Conservation (phyloP, 106 monocot genomes). For the Acorus calamus region DNA sequence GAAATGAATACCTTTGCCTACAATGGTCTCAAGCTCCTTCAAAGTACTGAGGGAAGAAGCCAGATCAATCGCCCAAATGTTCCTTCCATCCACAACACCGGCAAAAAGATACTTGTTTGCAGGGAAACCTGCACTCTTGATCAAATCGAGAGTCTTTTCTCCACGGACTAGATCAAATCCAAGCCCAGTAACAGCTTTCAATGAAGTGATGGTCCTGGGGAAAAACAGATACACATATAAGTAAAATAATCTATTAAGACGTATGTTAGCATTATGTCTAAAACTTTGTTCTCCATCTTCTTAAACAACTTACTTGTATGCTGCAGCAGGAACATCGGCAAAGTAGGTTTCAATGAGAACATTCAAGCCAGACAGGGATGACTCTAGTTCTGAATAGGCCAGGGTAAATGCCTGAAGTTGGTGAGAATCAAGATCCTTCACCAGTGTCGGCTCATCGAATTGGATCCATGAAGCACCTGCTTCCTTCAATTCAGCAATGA, state of each 20-base stretch:
- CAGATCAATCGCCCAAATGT: constrained; percentile 76
- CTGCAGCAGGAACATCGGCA: constrained; percentile 68
- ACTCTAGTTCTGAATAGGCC: constrained; percentile 65
- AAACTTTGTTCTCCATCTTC: too few relatives aligned
- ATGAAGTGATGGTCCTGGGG: constrained; percentile 37
- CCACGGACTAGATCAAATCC: constrained; percentile 76
- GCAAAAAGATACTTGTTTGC: constrained; percentile 57
- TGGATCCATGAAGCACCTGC: constrained; percentile 91
- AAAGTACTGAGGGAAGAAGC: constrained; percentile 41
- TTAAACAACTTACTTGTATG: constrained; percentile 53
- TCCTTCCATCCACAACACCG: constrained; percentile 55
- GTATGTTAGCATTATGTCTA: too few relatives aligned
- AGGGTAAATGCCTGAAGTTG: constrained; percentile 63
- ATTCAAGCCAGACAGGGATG: constrained; percentile 60
- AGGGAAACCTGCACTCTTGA: constrained; percentile 47
- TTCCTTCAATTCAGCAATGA: constrained; percentile 72
- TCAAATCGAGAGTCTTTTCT: constrained; percentile 46
- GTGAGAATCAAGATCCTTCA: constrained; percentile 55
- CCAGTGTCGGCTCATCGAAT: constrained; percentile 84
- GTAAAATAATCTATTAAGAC: background rate
- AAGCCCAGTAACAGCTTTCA: constrained; percentile 41
- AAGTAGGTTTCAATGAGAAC: constrained; percentile 85
- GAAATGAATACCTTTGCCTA: constrained; percentile 47
- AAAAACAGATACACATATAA: background rate
- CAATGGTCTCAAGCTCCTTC: constrained; percentile 36